Conservation (phyloP, 768 basidiomycete species). For the Podaxis rugospora region DNA sequence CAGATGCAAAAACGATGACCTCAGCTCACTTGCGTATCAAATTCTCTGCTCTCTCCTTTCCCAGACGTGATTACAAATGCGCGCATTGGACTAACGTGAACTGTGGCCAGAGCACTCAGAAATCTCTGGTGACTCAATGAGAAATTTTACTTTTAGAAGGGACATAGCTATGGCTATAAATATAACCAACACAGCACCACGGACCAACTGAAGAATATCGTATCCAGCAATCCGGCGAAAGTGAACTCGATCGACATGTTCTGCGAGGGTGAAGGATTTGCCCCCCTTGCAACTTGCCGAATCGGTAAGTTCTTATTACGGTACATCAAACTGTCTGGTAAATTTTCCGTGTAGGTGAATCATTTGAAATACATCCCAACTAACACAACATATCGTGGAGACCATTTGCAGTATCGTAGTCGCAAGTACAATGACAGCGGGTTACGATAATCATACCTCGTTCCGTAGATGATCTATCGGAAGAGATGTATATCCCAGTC, state of each 20-base stretch:
- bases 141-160: not conserved
- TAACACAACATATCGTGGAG: not conserved
- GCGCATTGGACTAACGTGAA: not conserved
- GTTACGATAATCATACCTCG: not conserved
- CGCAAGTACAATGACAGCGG: not conserved
- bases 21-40: not conserved
- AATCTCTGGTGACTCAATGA: not conserved
- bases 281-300: not conserved
- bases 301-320: not conserved
- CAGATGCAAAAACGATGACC: not conserved
- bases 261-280: not conserved
- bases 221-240: not conserved
- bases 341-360: not conserved
- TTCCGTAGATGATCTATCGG: not conserved
- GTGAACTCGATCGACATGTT: not conserved
- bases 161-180: not conserved
- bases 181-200: too few species aligned
- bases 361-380: not conserved
- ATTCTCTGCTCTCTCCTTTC: not conserved
- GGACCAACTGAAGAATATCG: not conserved
- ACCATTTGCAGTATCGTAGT: not conserved
- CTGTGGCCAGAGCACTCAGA: not conserved
- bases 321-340: not conserved
- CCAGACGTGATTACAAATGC: not conserved
- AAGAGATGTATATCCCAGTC: not conserved